Conservation (phyloP, 2,329 filamentous ascomycete species). For the Didymella lethalis region DNA sequence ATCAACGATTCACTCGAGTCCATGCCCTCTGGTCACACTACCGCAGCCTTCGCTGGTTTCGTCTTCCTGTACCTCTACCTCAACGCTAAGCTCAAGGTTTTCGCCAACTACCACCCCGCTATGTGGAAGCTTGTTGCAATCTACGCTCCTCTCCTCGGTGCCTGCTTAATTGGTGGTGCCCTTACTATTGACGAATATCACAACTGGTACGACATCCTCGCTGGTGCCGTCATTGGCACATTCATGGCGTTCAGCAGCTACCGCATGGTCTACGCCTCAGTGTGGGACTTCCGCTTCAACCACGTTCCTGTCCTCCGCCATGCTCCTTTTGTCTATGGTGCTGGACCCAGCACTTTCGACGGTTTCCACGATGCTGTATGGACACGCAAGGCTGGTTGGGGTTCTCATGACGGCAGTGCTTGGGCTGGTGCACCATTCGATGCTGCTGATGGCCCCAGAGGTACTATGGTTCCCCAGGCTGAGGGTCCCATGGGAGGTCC, state of each 20-base stretch:
- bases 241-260: constrained; percentile 71
- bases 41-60: constrained; percentile 75
- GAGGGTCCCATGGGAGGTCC: constrained; percentile 40
- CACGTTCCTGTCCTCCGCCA: constrained; percentile 71
- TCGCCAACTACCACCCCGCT: constrained; percentile 73
- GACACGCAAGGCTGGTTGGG: constrained; percentile 69
- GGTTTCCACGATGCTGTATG: constrained; percentile 64
- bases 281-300: constrained; percentile 74
- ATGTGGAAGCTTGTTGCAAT: constrained; percentile 76
- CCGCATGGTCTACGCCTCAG: constrained; percentile 70
- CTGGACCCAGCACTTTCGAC: constrained; percentile 48
- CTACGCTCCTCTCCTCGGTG: constrained; percentile 72
- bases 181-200: constrained; percentile 77
- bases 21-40: constrained; percentile 77
- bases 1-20: constrained; percentile 75
- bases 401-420: constrained; percentile 52
- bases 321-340: constrained; percentile 62
- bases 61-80: constrained; percentile 76
- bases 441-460: constrained; percentile 49
- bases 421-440: constrained; percentile 55
- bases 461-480: constrained; percentile 42
- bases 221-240: constrained; percentile 70
- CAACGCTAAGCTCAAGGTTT: constrained; percentile 81
- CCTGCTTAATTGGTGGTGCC: constrained; percentile 71
- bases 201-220: constrained; percentile 76